These are phyloP conservation scores for Colletotrichum sidae DNA, from an alignment of 2,329 filamentous ascomycete genomes.

Conservation along the genomic window DNA sequence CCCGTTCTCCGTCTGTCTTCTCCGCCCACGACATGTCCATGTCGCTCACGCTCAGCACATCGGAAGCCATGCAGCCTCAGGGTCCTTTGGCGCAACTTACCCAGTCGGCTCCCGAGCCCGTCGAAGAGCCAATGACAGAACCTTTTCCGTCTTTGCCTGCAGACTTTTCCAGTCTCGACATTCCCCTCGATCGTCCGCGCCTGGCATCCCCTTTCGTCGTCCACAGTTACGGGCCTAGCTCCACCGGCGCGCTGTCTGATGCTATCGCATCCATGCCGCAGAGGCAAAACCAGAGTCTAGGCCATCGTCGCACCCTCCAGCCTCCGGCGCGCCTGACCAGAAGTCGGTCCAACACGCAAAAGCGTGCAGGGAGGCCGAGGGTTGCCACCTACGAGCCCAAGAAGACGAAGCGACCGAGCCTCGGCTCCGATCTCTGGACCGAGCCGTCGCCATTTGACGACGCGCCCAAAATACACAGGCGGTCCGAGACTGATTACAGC, in stretches of 20 bases:
- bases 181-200: constrained; percentile 45
- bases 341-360: constrained; percentile 66
- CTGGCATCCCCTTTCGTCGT: constrained; percentile 68
- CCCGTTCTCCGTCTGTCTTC: constrained; percentile 62
- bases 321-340: constrained; percentile 64
- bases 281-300: constrained; percentile 61
- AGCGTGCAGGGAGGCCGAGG: constrained; percentile 59
- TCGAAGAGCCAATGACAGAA: constrained; percentile 35
- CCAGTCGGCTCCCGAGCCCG: constrained; percentile 51
- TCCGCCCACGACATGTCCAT: constrained; percentile 71
- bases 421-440: constrained; percentile 66
- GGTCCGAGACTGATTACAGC: constrained; percentile 47
- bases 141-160: constrained; percentile 28
- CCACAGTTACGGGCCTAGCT: constrained; percentile 72
- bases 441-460: constrained; percentile 51
- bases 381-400: constrained; percentile 60
- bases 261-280: constrained; percentile 49
- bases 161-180: constrained; percentile 34
- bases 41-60: constrained; percentile 72
- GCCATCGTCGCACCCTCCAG: constrained; percentile 61
- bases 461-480: constrained; percentile 37
- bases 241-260: constrained; percentile 61
- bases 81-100: constrained; percentile 71
- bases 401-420: constrained; percentile 63
- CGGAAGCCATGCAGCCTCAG: constrained; percentile 72